Percentiles rank a stretch among this genome's conserved stretches.
Conservation (phyloP, 176 grass and related monocot species). For the Oryza glaberrima region DNA sequence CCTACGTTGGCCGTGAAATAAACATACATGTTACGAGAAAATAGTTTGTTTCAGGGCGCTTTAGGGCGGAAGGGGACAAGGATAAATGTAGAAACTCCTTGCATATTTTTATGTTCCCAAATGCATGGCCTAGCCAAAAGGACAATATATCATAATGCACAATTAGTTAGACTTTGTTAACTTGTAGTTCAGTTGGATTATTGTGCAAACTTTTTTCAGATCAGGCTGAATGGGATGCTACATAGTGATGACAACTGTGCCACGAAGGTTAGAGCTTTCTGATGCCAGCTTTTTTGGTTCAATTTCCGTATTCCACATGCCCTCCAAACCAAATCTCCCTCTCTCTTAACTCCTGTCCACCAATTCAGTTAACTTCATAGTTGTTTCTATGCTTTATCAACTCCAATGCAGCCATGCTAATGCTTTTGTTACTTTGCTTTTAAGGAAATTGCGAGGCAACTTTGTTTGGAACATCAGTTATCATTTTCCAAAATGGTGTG, state of each 20-base stretch:
- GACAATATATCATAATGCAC: neutral
- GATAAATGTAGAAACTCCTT: neutral
- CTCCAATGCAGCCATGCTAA: neutral
- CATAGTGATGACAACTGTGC: conserved; percentile 84
- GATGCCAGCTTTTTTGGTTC: neutral
- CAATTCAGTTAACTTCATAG: neutral
- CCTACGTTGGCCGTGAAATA: neutral
- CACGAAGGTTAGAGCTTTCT: conserved; percentile 60
- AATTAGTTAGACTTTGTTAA: neutral
- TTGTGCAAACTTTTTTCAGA: conserved; percentile 51
- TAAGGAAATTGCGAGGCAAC: conserved; percentile 97
- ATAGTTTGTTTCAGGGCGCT: neutral
- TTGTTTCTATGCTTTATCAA: conserved; percentile 13
- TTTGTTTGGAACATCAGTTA: conserved; percentile 84
- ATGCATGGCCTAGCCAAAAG: neutral
- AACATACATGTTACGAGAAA: neutral
- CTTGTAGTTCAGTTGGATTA: conserved; percentile 16
- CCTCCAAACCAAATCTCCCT: neutral
- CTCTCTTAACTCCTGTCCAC: conserved; percentile 19
- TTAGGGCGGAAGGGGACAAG: neutral
- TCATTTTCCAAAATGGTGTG: conserved; percentile 94
- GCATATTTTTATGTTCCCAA: neutral
- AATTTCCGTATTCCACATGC: neutral
- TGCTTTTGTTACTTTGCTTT: neutral
- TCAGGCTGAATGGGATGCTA: conserved; percentile 87